These are phyloP conservation scores for Syncephalastrum racemosum DNA, from an alignment of 371 early-diverging fungal species.

Conservation along the genomic window DNA sequence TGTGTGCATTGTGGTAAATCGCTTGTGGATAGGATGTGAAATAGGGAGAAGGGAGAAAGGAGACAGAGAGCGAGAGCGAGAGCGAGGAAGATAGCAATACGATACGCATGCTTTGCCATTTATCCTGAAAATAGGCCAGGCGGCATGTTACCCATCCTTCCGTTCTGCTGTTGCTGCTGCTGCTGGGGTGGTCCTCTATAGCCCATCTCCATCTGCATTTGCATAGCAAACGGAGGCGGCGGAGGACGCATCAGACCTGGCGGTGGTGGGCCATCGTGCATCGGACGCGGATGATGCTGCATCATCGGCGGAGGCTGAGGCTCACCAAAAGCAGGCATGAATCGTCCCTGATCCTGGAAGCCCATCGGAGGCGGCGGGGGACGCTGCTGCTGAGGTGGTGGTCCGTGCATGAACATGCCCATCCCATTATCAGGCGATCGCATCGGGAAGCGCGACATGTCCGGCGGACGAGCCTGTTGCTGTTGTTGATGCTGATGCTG, in stretches of 20 bases:
- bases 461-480: slow-evolving; percentile 19
- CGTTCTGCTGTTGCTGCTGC: slow-evolving; percentile 1
- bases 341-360: slow-evolving; percentile 24
- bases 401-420: slow-evolving; percentile 28
- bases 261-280: slow-evolving; percentile 1
- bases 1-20: too few species aligned
- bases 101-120: too few species aligned
- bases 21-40: too few species aligned
- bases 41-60: too few species aligned
- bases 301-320: slow-evolving; percentile 29
- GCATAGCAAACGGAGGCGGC: slow-evolving; percentile 8
- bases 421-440: slow-evolving; percentile 10
- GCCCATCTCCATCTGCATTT: slow-evolving; percentile 14
- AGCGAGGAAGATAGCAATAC: too few species aligned
- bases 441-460: slow-evolving; percentile 9
- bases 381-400: slow-evolving; percentile 14
- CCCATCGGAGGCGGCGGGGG: slow-evolving; percentile 13
- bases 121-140: slow-evolving; percentile 18
- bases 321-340: slow-evolving; percentile 27
- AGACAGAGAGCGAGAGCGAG: too few species aligned
- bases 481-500: slow-evolving; percentile 20
- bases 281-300: slow-evolving; percentile 12
- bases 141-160: slow-evolving; percentile 11
- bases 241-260: slow-evolving; percentile 15
- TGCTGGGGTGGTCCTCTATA: slow-evolving; percentile 9